Base-by-base conservation (phyloP, 2,329 filamentous ascomycete genomes). In the Didymella pomorum region DNA sequence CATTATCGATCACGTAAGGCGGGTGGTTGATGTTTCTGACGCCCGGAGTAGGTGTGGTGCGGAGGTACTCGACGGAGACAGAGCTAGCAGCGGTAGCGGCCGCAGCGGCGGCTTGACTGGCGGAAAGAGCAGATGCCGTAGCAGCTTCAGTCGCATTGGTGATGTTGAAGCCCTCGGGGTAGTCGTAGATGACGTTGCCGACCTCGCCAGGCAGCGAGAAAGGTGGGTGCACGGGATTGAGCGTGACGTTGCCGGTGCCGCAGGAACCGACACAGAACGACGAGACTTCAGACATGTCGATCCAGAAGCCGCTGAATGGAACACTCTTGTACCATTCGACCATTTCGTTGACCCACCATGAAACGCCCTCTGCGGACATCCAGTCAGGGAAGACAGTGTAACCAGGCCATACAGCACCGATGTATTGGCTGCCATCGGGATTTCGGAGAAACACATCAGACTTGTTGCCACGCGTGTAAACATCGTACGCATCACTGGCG, bases 1-100 rank as follows among this genome's bases (percentile, higher is more conserved):
- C 84, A 71, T 93, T 86, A 73, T 93, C 87, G 70, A 94, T 89
- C 6, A 87, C 85, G 68, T 94, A 95, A 2, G 91, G 89, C 21
- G 91, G 91, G 66, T 88, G 83, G 68, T 92, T 86, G 56, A 94
- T 77, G 67, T 93, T 84, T 20, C 91, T 84, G 12, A 81, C 79
- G 1, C 87, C 89, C 0, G 85, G 80, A 0, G 86, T 89, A 1
- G 87, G 86, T 1, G 81, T 87, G 0, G 84, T 87, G 4, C 84
- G 82, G 47, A 87, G 72, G 66, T 87, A 88, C 14, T 76, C 77
- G 2, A 68, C 71, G 0, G 75, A 73, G 2, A 70, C 69, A 2
- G 74, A 71, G 25, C 66, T 65, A 7, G 53, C 54, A 2, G 67
- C 60, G 28, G 71, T 62, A 4, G 70, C 61, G 20, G 76, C 76